Evolutionary conservation across 768 basidiomycete genomes (phyloP), one percentile per base, ranked within the genome.

Genomic region (Amanita rimosa): DNA sequence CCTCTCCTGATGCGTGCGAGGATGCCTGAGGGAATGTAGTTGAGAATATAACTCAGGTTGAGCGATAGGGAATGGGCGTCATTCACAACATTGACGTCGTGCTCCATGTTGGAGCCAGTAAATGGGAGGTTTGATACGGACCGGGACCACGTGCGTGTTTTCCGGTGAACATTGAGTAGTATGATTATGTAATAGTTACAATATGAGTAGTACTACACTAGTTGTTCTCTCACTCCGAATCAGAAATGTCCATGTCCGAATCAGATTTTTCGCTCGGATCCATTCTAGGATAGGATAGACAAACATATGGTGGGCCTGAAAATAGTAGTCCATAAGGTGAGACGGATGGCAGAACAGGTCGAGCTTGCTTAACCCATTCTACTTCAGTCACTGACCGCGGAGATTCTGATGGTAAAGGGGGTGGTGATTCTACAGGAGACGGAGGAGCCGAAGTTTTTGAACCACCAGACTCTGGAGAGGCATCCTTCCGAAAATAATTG

Each of bases 401-500:
- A 21, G 58, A 57, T 33, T 64, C 56, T 51, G 62, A 46, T 48
- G 63, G 61, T 14, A 53, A n/a, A 17, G 53, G 56, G 19, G 55
- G 58, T 17, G 55, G 54, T 16, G 52, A 40, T 21, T 49, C 46
- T 19, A 19, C 46, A 19, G 35, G 52, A 45, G 21, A 51, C 49
- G 51, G 60, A 21, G 39, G 40, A 35, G 46, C 26, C 29, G 24
- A 26, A 22, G 46, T 8, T 8, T 29, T 26, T 22, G 10, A 24
- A 34, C n/a, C 2, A 6, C 17, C 10, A 21, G 21, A 3, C 36
- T 27, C n/a, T 11, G 46, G 31, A 39, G 29, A 29, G 21, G 38
- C n/a, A 31, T 29, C 19, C n/a, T 27, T 14, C 38, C 47, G 36
- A 62, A 44, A 21, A 67, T 53, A 46, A 75, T 64, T 35, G 55